Conservation (phyloP, 352 stramenopile species). For the Pythium myriotylum region DNA sequence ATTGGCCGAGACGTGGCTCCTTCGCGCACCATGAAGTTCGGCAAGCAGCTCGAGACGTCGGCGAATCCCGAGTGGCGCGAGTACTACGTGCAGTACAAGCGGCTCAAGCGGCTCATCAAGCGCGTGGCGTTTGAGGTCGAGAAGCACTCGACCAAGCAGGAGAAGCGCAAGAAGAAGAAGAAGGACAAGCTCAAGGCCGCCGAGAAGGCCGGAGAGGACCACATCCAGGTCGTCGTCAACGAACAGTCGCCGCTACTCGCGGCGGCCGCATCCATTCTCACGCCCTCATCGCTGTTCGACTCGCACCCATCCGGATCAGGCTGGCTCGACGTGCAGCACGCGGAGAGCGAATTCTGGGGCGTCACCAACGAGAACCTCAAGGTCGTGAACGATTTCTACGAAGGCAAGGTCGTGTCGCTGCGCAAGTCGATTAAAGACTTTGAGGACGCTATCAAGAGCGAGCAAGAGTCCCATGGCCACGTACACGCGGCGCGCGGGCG, state of each 20-base stretch:
- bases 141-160: constrained; percentile 73
- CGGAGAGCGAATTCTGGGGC: constrained; percentile 85
- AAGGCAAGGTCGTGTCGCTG: constrained; percentile 67
- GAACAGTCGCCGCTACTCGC: constrained; percentile 75
- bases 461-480: constrained; percentile 74
- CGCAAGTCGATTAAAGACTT: constrained; percentile 76
- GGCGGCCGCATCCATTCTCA: constrained; percentile 27
- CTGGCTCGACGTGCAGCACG: constrained; percentile 64
- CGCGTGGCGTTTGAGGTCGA: constrained; percentile 89
- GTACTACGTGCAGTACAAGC: constrained; percentile 92
- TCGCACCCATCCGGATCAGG: constrained; percentile 30
- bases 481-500: constrained; percentile 64
- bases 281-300: constrained; percentile 30
- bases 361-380: constrained; percentile 80
- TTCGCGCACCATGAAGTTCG: constrained; percentile 87
- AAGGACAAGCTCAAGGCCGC: constrained; percentile 17
- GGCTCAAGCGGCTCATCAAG: constrained; percentile 91
- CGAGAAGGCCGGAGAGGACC: constrained; percentile 36
- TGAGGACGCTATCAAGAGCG: constrained; percentile 63
- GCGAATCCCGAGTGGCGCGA: constrained; percentile 89
- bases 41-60: constrained; percentile 91
- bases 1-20: neutral
- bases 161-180: constrained; percentile 57
- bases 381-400: constrained; percentile 86
- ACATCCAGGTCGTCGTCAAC: constrained; percentile 43